A percentile compares a stretch with the other conserved stretches of the same genome.
Evolutionary conservation across 2,329 filamentous ascomycete species (phyloP).

Genomic region (Hymenoscyphus fructigenus): DNA sequence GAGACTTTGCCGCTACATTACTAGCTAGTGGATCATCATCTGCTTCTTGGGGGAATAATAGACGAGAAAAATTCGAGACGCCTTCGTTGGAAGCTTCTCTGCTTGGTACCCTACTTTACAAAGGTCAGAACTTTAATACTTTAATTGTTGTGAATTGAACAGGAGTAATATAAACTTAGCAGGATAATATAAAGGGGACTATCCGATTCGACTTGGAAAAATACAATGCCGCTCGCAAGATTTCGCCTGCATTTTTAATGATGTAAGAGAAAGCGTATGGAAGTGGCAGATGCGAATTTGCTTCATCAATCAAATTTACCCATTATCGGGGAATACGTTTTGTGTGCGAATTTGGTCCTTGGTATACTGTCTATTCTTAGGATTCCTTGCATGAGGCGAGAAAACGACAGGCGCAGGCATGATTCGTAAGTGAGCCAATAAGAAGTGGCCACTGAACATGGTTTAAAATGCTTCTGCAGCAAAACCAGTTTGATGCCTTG

Average conservation of each 20-base stretch:
- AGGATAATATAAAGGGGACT: not conserved
- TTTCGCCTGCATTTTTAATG: not conserved
- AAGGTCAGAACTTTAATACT: constrained; percentile 7
- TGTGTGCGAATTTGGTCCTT: not conserved
- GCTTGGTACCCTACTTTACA: not conserved
- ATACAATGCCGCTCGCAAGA: not conserved
- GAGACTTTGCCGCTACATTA: not conserved
- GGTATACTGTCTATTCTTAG: constrained; percentile 5
- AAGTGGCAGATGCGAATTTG: too few relatives aligned
- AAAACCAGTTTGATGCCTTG: not conserved
- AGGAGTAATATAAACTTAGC: too few relatives aligned
- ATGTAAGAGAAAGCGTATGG: not conserved
- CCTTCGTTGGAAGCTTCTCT: constrained; percentile 7
- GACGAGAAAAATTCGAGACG: constrained; percentile 11
- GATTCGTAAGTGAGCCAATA: constrained; percentile 4
- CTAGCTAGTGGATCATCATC: not conserved
- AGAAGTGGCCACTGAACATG: not conserved
- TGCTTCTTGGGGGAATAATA: constrained; percentile 14
- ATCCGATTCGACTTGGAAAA: not conserved
- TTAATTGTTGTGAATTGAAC: not conserved
- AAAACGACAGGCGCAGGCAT: not conserved
- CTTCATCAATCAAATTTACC: not conserved
- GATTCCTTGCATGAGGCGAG: constrained; percentile 7
- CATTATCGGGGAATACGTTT: not conserved
- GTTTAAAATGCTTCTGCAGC: not conserved